These are phyloP conservation scores for Taxawa tesnikishii DNA, from an alignment of 2,329 filamentous ascomycete genomes.

Conservation along the genomic window DNA sequence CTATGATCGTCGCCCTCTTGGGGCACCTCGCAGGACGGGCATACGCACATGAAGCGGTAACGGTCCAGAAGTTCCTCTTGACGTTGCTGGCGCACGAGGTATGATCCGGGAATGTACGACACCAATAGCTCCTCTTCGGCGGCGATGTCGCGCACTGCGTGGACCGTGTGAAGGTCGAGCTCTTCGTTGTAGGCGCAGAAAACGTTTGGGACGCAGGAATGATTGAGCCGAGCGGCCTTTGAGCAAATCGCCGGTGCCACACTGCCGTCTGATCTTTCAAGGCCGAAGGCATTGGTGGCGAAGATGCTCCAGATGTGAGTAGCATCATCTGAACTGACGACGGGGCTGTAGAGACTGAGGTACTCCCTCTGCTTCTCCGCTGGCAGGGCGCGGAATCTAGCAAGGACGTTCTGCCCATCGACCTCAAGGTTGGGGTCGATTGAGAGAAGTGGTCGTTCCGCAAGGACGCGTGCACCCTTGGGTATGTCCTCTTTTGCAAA, in stretches of 20 bases:
- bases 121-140: constrained; percentile 15
- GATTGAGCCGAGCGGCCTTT: constrained; percentile 7
- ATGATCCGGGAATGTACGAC: constrained; percentile 10
- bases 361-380: too few species aligned
- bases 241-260: constrained; percentile 4
- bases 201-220: constrained; percentile 9
- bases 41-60: constrained; percentile 19
- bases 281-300: constrained; percentile 2
- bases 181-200: constrained; percentile 7
- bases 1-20: constrained; percentile 3
- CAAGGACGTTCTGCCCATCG: too few species aligned
- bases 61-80: constrained; percentile 7
- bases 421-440: too few species aligned
- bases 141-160: constrained; percentile 15
- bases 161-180: constrained; percentile 9
- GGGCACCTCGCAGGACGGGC: constrained; percentile 13
- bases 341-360: too few species aligned
- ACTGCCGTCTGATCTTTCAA: too few species aligned
- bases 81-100: constrained; percentile 6
- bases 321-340: constrained; percentile 1
- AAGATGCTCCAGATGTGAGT: constrained; percentile 3
- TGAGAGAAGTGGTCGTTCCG: constrained; percentile 12
- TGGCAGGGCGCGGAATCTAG: too few species aligned
- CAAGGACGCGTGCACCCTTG: constrained; percentile 14
- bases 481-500: constrained; percentile 13